A percentile compares a stretch with the other conserved stretches of the same genome.
Evolutionary conservation across 768 basidiomycete species (phyloP).

Genomic region (Phaffia australis): DNA sequence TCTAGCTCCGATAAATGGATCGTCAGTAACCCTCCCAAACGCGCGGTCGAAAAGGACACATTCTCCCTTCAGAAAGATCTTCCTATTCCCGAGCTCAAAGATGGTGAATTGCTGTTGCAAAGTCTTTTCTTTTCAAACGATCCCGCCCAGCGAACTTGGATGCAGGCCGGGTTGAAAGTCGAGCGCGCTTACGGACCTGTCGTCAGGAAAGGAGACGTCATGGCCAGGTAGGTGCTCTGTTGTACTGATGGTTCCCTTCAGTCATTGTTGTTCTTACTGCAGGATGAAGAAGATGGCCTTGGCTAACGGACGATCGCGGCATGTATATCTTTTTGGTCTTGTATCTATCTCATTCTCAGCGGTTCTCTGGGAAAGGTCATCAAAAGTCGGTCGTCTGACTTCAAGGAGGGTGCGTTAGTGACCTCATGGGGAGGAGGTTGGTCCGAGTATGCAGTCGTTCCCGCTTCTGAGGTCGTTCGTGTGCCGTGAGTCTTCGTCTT

Average conservation of each 20-base stretch:
- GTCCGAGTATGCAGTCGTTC: slow-evolving; percentile 30
- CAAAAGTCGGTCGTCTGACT: slow-evolving; percentile 28
- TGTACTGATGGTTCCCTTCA: not conserved
- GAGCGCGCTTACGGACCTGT: slow-evolving; percentile 8
- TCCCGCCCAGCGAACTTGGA: slow-evolving; percentile 31
- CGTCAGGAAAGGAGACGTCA: slow-evolving; percentile 25
- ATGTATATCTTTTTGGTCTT: not conserved
- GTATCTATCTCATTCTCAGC: slow-evolving; percentile 21
- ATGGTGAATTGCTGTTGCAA: slow-evolving; percentile 34
- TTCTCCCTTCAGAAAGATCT: slow-evolving; percentile 26
- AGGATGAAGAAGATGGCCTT: not conserved
- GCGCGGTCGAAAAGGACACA: slow-evolving; percentile 26
- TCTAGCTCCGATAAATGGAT: slow-evolving; percentile 27
- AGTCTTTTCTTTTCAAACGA: slow-evolving; percentile 31
- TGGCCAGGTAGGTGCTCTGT: slow-evolving; percentile 25
- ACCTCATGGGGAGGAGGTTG: slow-evolving; percentile 24
- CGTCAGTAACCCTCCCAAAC: slow-evolving; percentile 29
- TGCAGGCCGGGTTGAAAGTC: slow-evolving; percentile 9
- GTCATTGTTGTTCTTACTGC: not conserved
- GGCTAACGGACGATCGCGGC: not conserved
- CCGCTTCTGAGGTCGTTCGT: slow-evolving; percentile 21
- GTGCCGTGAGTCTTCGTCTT: slow-evolving; percentile 21
- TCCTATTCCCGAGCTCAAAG: slow-evolving; percentile 27
- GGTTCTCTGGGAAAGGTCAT: slow-evolving; percentile 30
- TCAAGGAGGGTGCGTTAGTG: slow-evolving; percentile 24